Conservation (phyloP, 225 moss, liverwort and hornwort genomes). For the Straminergon stramineum region DNA sequence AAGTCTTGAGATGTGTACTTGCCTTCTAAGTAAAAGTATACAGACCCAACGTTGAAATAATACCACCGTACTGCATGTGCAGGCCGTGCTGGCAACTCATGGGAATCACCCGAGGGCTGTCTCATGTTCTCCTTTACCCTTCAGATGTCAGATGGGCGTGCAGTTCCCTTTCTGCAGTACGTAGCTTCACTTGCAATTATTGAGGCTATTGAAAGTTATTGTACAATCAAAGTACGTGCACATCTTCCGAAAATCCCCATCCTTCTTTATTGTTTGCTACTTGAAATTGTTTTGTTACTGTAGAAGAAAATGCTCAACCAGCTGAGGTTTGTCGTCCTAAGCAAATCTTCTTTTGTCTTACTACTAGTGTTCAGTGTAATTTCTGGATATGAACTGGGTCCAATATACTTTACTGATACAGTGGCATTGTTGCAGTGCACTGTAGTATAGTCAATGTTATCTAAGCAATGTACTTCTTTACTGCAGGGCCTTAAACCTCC, state of each 20-base stretch:
- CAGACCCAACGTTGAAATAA: not conserved
- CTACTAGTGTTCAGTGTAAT: not conserved
- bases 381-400: not conserved
- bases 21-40: not conserved
- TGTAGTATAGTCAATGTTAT: not conserved
- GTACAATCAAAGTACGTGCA: slow-evolving; percentile 37
- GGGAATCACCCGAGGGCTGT: slow-evolving; percentile 92
- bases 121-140: slow-evolving; percentile 89
- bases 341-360: not conserved
- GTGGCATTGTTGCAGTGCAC: not conserved
- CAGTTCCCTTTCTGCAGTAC: slow-evolving; percentile 88
- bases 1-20: not conserved
- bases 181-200: slow-evolving; percentile 82
- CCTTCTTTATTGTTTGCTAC: not conserved
- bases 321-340: not conserved
- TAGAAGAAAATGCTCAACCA: not conserved
- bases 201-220: slow-evolving; percentile 56
- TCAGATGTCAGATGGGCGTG: slow-evolving; percentile 67
- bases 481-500: slow-evolving; percentile 38
- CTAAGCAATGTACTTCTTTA: not conserved
- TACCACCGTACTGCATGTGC: not conserved
- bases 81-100: slow-evolving; percentile 80
- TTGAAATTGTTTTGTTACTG: not conserved
- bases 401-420: not conserved
- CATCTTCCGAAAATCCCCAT: not conserved